Evolutionary conservation across 1,284 basidiomycete genomes (phyloP), one percentile per base, ranked within the genome.

Genomic region (Melampsora larici-populina): DNA sequence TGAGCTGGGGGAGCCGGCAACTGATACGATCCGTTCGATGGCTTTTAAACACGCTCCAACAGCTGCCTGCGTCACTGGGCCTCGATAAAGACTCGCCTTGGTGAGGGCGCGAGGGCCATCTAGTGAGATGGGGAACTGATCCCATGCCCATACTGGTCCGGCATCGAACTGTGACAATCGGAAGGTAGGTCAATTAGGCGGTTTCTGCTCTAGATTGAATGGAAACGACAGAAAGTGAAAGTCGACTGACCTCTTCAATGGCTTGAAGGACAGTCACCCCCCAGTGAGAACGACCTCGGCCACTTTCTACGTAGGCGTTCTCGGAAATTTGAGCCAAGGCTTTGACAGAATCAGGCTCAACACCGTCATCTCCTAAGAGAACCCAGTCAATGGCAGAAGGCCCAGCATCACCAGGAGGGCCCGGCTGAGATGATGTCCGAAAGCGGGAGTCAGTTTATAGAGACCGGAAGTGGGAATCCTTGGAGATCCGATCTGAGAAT

Each of bases 381-480:
- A 83, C 84, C 84, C 85, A 86, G 80, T 86, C 86, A 75, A 86
- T 83, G 6, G 86, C 84, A 1, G 85, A 86, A 8, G 86, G 85
- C 18, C 86, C 86, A 0, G 84, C 86, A 80, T 86, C 86, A 0
- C 85, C 86, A 0, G 86, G 86, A 4, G 86, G 84, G 21, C 86
- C 86, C 9, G 86, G 86, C 73, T 75, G 43, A 29, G 33, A 29
- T 17, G 24, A 8, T 31, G 24, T 8, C 36, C 31, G 4, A 17
- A 46, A 55, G 18, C 63, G 18, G 18, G 31, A 46, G 21, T 29
- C 11, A 63, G 29, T 40, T 21, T 1, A 43, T 43, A 13, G 40
- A 11, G 11, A 7, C 40, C 5, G 40, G 40, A 43, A 43, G 40
- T 43, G 40, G 40, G 40, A 13, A 43, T 43, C 40, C 40, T 43